Evolutionary conservation across 768 basidiomycete genomes (phyloP).

Genomic region (Boletus insuetus): DNA sequence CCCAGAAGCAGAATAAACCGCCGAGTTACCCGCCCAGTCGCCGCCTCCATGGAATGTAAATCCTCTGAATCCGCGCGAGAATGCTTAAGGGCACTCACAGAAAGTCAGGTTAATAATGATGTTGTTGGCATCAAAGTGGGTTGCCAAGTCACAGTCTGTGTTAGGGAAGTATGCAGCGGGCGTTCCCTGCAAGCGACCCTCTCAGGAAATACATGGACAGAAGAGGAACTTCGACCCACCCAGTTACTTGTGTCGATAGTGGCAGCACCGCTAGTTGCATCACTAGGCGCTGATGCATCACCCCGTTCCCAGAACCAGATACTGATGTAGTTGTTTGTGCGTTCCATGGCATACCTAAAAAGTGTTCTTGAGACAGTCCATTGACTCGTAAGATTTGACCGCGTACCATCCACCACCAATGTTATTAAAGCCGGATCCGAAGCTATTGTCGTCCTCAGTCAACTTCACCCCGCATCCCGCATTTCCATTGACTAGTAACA

Average conservation of each 20-base stretch:
- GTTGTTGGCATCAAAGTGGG: constrained; percentile 33
- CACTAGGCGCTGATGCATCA: constrained; percentile 31
- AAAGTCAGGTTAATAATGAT: constrained; percentile 36
- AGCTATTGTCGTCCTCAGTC: constrained; percentile 25
- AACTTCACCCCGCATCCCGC: constrained; percentile 36
- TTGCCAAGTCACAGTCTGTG: constrained; percentile 39
- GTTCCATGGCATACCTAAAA: constrained; percentile 39
- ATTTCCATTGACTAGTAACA: constrained; percentile 28
- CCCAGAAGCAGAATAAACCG: constrained; percentile 28
- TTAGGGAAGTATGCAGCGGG: constrained; percentile 37
- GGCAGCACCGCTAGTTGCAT: constrained; percentile 24
- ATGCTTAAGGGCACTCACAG: constrained; percentile 18
- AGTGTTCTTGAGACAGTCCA: background rate
- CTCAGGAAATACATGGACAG: no score
- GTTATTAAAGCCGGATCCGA: constrained; percentile 30
- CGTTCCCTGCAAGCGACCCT: constrained; percentile 21
- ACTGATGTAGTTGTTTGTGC: constrained; percentile 33
- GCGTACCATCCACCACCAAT: constrained; percentile 41
- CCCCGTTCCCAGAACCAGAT: constrained; percentile 43
- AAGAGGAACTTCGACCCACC: constrained; percentile 10
- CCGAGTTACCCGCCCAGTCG: constrained; percentile 27
- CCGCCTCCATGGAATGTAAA: constrained; percentile 21
- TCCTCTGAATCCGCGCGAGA: background rate
- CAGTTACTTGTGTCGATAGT: constrained; percentile 23
- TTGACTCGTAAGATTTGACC: background rate